Base-by-base conservation (phyloP, 495 filamentous ascomycete species). In the Tuber magnatum region DNA sequence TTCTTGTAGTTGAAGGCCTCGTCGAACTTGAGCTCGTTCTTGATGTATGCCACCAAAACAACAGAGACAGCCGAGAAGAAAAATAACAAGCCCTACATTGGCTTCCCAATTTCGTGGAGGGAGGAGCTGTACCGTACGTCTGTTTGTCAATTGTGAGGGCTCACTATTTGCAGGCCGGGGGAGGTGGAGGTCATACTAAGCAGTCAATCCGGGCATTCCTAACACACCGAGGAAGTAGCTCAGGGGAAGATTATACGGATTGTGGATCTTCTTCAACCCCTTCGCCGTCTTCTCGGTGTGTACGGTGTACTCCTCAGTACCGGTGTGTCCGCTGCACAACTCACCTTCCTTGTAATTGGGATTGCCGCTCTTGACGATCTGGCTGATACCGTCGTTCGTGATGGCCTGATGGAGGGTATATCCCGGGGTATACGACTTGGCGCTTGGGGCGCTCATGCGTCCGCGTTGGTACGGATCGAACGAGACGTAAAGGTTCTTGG, bases 141-240 rank as follows among this genome's bases (percentile, higher is more conserved):
- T 43, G 43, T 51, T 24, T 16, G 20, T 73, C 32, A 72, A 41
- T 73, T 39, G 18, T 14, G 69, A 10, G 35, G 46, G 28, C 8
- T 39, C 12, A 39, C 42, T 28, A 18, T 20, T 12, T 73, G 28
- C 32, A 40, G 14, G 39, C 41, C 16, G 18, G 16, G 20, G 10
- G 9, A 38, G 32, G 16, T 48, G 8, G 9, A 22, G 51, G 74
- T 69, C 80, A 70, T 71, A 80, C 81, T 92, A 97, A 3, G 91
- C 93, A 0, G 93, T 95, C 81, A 96, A 83, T 39, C 93, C 93
- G 4, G 93, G 92, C 93, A 97, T 96, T 41, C 93, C 93, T 38
- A 97, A 85, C 22, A 92, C 87, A 22, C 93, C 92, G 20, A 93
- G 80, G 80, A 91, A 92, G 71, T 87, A 75, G 74, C 87, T 88